Base-by-base conservation (phyloP, 495 filamentous ascomycete genomes). In the Amorphotheca resinae region DNA sequence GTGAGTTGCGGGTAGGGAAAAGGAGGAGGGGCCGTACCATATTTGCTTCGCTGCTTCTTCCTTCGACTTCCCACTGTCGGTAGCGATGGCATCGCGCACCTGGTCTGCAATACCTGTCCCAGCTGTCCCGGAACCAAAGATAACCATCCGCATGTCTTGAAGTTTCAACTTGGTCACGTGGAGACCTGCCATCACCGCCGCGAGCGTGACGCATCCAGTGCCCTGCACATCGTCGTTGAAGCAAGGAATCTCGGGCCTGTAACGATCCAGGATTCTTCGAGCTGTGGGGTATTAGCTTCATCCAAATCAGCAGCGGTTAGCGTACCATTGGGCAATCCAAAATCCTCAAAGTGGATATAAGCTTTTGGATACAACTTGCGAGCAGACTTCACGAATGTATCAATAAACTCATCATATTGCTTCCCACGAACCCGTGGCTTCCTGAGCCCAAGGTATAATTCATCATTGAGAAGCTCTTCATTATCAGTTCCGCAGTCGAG, bases 181-280 rank as follows among this genome's bases (percentile, higher is more conserved):
- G 9, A 86, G 60, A 1, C 69, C 84, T 1, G 83, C 73, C 60
- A 83, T 74, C 45, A 94, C 79, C 0, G 80, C 86, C 0, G 86
- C 87, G 3, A 93, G 64, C 0, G 87, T 93, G 2, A 94, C 84
- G 26, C 81, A 84, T 0, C 87, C 87, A 1, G 87, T 94, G 2
- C 87, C 87, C 57, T 94, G 87, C 1, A 94, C 79, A 60, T 94
- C 87, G 41, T 93, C 87, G 46, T 93, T 94, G 68, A 94, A 91
- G 57, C 86, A 93, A 0, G 87, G 66, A 4, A 93, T 76, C 16
- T 80, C 46, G 0, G 76, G 64, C 4, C 76, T 66, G 50, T 85
- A 93, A 25, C 72, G 76, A 43, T 93, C 82, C 6, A 94, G 65
- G 3, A 93, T 74, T 15, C 80, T 68, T 22, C 79, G 59, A 15